Conservation (phyloP, 2,329 filamentous ascomycete genomes). For the Microcyclospora tardicrescens region DNA sequence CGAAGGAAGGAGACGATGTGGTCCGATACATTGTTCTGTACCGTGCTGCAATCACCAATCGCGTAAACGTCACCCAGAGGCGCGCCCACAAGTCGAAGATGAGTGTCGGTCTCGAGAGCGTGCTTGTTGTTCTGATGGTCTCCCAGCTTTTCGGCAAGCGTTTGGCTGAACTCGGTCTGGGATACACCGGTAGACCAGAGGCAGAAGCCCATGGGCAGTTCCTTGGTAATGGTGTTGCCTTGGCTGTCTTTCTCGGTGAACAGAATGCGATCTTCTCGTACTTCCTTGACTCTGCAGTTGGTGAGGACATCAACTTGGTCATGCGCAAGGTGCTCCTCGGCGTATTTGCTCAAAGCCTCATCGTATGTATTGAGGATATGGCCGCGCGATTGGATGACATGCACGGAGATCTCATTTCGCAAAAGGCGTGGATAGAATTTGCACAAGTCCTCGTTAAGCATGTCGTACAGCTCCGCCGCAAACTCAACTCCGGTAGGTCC, state of each 20-base stretch:
- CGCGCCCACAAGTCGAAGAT: constrained; percentile 76
- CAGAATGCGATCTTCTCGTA: constrained; percentile 67
- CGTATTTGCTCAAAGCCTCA: constrained; percentile 82
- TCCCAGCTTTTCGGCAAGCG: constrained; percentile 58
- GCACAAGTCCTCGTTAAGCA: constrained; percentile 87
- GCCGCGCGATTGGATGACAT: constrained; percentile 84
- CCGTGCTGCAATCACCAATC: constrained; percentile 88
- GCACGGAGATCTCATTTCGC: constrained; percentile 95
- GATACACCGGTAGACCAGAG: constrained; percentile 94
- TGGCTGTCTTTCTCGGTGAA: constrained; percentile 72
- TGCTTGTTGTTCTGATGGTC: constrained; percentile 72
- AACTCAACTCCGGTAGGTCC: constrained; percentile 97
- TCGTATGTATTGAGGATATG: constrained; percentile 99
- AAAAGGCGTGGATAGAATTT: constrained; percentile 74
- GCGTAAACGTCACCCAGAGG: constrained; percentile 92
- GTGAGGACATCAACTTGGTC: constrained; percentile 87
- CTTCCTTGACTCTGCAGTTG: constrained; percentile 85
- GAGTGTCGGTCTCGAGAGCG: constrained; percentile 86
- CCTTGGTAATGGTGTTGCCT: constrained; percentile 68
- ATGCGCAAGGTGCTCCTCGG: constrained; percentile 78
- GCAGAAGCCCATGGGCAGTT: constrained; percentile 90
- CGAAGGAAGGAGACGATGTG: constrained; percentile 84
- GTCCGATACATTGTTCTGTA: constrained; percentile 93
- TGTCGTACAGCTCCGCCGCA: constrained; percentile 87
- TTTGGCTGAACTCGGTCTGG: constrained; percentile 68